Base-by-base conservation (phyloP, 1,284 basidiomycete genomes). In the Ustilago lituana region DNA sequence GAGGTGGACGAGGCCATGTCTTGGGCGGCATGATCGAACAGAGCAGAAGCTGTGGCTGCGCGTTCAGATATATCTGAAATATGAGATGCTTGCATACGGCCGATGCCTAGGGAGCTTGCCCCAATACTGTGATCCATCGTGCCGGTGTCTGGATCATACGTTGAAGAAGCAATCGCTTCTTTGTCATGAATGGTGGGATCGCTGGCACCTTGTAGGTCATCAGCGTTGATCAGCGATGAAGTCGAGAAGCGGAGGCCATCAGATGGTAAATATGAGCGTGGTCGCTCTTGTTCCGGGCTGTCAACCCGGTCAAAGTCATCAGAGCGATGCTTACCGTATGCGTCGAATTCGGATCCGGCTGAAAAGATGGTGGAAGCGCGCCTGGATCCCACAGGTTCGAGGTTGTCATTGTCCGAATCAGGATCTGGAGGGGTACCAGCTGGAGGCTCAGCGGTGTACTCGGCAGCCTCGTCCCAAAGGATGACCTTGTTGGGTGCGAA, bases 401-500 rank as follows among this genome's bases (percentile, higher is more conserved):
- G 11, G 17, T 56, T 56, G 8, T 57, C 56, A n/a, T 58, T 52
- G 15, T 66, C 54, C 6, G 50, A 57, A n/a, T 57, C 57, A 10
- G 14, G 20, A 9, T 45, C 49, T 4, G n/a, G 41, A 7, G 44
- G 19, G 1, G 27, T 2, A 4, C 22, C 10, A 2, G 26, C 10
- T 11, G 46, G 27, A 5, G 12, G 15, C 2, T 56, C 52, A 5
- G 55, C 41, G 0, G 49, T 50, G 8, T 58, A 56, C 17, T 57
- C 49, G 15, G 76, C 74, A 9, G 65, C 68, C 38, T 79, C 71
- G 36, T 79, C 77, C 77, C 77, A 79, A 7, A 79, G 41, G 11
- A 79, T 36, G 27, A 79, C 74, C 49, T 79, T 79, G 55, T 78
- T 79, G 15, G 77, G 77, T 22, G 77, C 74, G 45, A 74, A 79